Evolutionary conservation across 1,139 yeast genomes (phyloP), one percentile per base, ranked within the genome.

Genomic region (Yamadazyma friedrichii): DNA sequence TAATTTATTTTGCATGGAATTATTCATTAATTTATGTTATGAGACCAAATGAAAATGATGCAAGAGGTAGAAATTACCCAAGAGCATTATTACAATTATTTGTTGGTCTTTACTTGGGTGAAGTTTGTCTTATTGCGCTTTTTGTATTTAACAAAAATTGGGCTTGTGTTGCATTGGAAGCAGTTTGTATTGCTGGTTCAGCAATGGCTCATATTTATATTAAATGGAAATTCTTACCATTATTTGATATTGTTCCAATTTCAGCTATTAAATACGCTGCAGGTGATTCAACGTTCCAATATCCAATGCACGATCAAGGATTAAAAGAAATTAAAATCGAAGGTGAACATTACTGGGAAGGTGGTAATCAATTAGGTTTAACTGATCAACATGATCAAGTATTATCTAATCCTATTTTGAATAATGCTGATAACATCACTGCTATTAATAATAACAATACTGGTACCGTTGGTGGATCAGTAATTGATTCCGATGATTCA

Each of bases 141-240:
- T 84, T 84, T 58, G 83, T 80, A 28, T 83, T 84, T 70, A 73
- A 78, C 35, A 80, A 82, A 63, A 71, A 82, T 43, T 84, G 89
- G 89, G 88, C 84, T 22, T 80, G 85, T 49, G 76, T 82, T 48
- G 86, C 76, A 1, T 65, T 84, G 45, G 88, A 82, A 59, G 80
- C 67, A 36, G 70, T 81, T 13, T 63, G 71, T 37, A 51, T 82
- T 26, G 73, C 59, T 15, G 70, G 65, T 34, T 80, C 88, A 9
- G 80, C 73, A 16, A 63, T 67, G 38, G 64, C 74, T 38, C 88
- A 82, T 53, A 39, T 83, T 26, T 82, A 72, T 58, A 66, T 79
- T 58, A 80, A 80, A 59, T 60, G 74, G 59, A 74, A 61, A 47
- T 83, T 83, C 58, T 70, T 79, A 40, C 82, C 87, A 34, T 61